Evolutionary conservation across 345 rosid species (phyloP), one percentile per base, ranked within the genome.

Genomic region (Lenwebbia sp.): DNA sequence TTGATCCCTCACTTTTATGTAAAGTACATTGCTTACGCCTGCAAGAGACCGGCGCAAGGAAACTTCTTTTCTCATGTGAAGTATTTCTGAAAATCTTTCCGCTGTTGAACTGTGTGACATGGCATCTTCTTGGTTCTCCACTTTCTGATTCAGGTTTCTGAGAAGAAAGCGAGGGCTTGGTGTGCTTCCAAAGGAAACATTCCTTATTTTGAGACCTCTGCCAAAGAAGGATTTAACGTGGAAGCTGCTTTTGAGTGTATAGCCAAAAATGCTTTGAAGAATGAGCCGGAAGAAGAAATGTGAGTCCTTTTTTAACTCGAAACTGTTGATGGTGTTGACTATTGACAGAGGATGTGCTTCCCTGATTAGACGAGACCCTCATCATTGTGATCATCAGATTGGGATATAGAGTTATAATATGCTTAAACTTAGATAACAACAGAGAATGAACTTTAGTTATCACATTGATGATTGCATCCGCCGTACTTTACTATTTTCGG

Each of bases 101-200:
- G 6, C 37, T 21, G 55, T n/a, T 23, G 7, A 65, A 52, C 30
- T 26, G 51, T 28, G 54, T 15, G 55, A 51, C 54, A 23, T 50
- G 82, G 78, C 28, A 81, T 58, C 81, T 47, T 58, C 82, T 53
- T 88, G 51, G 21, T 76, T 83, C 37, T 53, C 52, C 44, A 23
- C 33, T 37, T 65, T 50, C 54, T 78, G 26, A 40, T 88, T 51
- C 78, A 96, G 99, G 99, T 95, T 82, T 95, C 96, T 52, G 98
- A 95, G 92, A 96, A 96, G 89, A 96, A 95, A 88, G 98, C 95
- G 4, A 95, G 94, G 92, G 96, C 98, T 58, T 95, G 99, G 98
- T 95, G 98, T 92, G 96, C 98, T n/a, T 93, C 98, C 13, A 96
- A 93, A 89, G 98, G 98, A 84, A 95, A 93, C 91, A 96, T 96